These are phyloP conservation scores for Colletotrichum magnum DNA, from an alignment of 2,329 filamentous ascomycete genomes.

Conservation along the genomic window DNA sequence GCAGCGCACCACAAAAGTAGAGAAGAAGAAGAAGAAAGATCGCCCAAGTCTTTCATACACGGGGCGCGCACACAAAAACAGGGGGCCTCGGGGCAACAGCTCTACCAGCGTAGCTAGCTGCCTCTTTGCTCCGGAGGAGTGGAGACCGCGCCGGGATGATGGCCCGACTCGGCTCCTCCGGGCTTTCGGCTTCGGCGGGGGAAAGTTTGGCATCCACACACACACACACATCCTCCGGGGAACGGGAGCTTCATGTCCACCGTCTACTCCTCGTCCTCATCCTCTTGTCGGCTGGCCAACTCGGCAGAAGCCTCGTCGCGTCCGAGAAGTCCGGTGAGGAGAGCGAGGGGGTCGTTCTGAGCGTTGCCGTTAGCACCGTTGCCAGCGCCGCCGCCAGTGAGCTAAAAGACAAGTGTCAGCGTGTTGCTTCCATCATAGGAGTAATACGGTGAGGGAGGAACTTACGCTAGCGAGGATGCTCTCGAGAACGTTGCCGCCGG, in stretches of 20 bases:
- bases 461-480: conserved; percentile 27
- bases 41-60: conserved; percentile 1
- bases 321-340: conserved; percentile 23
- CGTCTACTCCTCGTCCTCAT: conserved; percentile 3
- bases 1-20: conserved; percentile 8
- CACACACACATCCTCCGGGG: neutral
- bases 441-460: neutral
- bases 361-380: neutral
- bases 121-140: conserved; percentile 4
- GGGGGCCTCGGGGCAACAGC: conserved; percentile 24
- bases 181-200: neutral
- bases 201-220: neutral
- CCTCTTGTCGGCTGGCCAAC: conserved; percentile 2
- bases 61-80: conserved; percentile 3
- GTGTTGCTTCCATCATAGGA: neutral
- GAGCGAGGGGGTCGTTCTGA: conserved; percentile 14
- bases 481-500: conserved; percentile 6
- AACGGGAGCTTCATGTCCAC: neutral
- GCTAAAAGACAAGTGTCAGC: conserved; percentile 8
- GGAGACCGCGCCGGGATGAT: neutral
- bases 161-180: neutral
- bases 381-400: conserved; percentile 4
- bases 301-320: conserved; percentile 28
- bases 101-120: conserved; percentile 31
- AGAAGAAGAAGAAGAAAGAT: neutral